phyloP scores from a whole-genome alignment of 495 filamentous ascomycete species.

The Parathielavia appendiculata region DNA sequence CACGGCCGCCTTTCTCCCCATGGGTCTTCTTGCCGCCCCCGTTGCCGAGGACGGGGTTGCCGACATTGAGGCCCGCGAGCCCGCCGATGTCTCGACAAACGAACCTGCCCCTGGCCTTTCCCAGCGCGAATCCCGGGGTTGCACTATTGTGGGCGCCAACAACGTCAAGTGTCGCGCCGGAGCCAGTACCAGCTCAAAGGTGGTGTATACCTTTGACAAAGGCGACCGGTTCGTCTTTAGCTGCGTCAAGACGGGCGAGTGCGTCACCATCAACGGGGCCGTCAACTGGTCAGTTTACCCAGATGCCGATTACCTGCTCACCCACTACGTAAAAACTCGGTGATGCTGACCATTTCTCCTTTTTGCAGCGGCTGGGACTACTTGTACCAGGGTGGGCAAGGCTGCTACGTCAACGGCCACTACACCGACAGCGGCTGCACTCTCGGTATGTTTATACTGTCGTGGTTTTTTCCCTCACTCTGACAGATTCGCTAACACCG shows the following conservation, averaged over 20 bases:
- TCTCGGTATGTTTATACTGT: slow-evolving; percentile 29
- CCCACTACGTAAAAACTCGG: neutral
- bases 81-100: neutral
- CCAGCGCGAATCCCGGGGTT: slow-evolving; percentile 30
- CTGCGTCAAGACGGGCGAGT: slow-evolving; percentile 45
- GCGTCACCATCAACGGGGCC: slow-evolving; percentile 40
- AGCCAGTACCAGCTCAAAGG: slow-evolving; percentile 28
- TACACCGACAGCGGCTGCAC: slow-evolving; percentile 31
- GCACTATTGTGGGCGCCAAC: slow-evolving; percentile 28
- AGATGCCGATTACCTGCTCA: neutral
- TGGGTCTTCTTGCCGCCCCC: slow-evolving; percentile 41
- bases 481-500: too few species aligned
- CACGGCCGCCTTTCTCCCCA: slow-evolving; percentile 38
- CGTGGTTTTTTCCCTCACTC: too few species aligned
- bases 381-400: slow-evolving; percentile 22
- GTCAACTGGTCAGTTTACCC: slow-evolving; percentile 12
- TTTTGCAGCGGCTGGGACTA: slow-evolving; percentile 24
- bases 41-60: slow-evolving; percentile 16
- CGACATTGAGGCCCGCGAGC: neutral
- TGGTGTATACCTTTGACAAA: slow-evolving; percentile 45
- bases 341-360: neutral
- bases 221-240: slow-evolving; percentile 26
- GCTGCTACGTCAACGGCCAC: slow-evolving; percentile 41
- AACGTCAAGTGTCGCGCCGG: slow-evolving; percentile 44
- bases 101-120: slow-evolving; percentile 24